Percentiles rank a stretch among this genome's conserved stretches.
These are phyloP conservation scores for Chaetomium globosum DNA, from an alignment of 2,329 filamentous ascomycete species.

Conservation along the genomic window DNA sequence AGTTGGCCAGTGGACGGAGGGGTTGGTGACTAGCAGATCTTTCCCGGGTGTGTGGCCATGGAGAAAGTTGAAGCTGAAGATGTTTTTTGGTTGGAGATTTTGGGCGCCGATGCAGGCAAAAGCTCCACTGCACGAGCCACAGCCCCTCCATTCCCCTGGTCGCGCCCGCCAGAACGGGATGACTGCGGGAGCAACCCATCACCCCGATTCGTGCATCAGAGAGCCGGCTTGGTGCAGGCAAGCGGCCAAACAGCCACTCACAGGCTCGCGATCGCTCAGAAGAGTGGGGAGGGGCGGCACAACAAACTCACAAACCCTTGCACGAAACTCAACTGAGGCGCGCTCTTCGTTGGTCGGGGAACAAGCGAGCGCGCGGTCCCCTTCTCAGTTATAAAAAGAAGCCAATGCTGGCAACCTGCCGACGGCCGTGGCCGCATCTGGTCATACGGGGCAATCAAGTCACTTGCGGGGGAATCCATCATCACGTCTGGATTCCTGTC, in stretches of 20 bases:
- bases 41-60: conserved; percentile 23
- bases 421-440: conserved; percentile 23
- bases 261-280: conserved; percentile 9
- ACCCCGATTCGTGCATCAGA: conserved; percentile 32
- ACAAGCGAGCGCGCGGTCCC: conserved; percentile 35
- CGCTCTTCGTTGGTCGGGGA: conserved; percentile 38
- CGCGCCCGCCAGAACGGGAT: conserved; percentile 17
- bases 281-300: conserved; percentile 28
- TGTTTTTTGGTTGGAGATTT: conserved; percentile 36
- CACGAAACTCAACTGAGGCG: conserved; percentile 36
- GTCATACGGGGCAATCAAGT: neutral
- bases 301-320: conserved; percentile 28
- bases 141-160: conserved; percentile 28
- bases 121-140: conserved; percentile 32
- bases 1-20: conserved; percentile 14
- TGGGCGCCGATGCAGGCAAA: conserved; percentile 37
- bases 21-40: conserved; percentile 27
- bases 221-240: conserved; percentile 15
- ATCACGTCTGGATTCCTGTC: neutral
- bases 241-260: conserved; percentile 22
- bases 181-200: conserved; percentile 32
- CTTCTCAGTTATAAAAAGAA: conserved; percentile 37
- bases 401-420: conserved; percentile 33
- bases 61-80: conserved; percentile 28
- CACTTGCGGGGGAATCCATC: neutral